Evolutionary conservation across 169 alveolate genomes (phyloP), one percentile per base, ranked within the genome.

Genomic region (Cryptosporidium parvum): DNA sequence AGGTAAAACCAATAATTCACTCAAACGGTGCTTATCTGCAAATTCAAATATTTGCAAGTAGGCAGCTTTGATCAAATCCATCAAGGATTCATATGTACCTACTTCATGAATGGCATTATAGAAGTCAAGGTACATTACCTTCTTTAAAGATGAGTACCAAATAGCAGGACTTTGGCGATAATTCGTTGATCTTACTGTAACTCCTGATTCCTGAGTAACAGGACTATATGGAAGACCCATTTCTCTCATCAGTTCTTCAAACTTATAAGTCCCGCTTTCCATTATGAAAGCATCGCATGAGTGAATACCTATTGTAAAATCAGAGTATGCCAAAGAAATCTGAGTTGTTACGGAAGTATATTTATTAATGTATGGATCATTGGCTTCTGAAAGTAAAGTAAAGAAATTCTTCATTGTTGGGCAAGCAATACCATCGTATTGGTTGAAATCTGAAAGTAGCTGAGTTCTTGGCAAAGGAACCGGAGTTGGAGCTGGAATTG

Each of bases 371-470:
- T 80, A 62, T 26, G 89, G 89, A 26, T 80, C 89, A 1, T 5
- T 12, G 45, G 26, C 10, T 62, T 42, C 73, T 4, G 75, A 23
- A 18, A 80, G 65, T 44, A 39, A 31, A 45, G 61, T 48, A 37
- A 26, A 48, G 16, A 80, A 21, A 33, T 80, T 80, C 67, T 80
- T 80, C 75, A 80, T 80, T 80, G 89, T 80, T 62, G 89, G 89
- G 26, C 89, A 80, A 5, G 89, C 89, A 31, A 80, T 39, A 44
- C 75, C 75, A 42, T 80, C 89, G 29, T 80, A 80, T 45, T 80
- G 89, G 51, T 80, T 80, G 21, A 80, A 59, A 37, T 80, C 80
- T 21, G 80, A 61, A 6, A 80, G 35, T 44, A 45, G 29, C 21
- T 69, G 89, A 39, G 70, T 70, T 71, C 68, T 48, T 35, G 80